Conservation (phyloP, 257 asterid species). For the Rubia yunnanensis region DNA sequence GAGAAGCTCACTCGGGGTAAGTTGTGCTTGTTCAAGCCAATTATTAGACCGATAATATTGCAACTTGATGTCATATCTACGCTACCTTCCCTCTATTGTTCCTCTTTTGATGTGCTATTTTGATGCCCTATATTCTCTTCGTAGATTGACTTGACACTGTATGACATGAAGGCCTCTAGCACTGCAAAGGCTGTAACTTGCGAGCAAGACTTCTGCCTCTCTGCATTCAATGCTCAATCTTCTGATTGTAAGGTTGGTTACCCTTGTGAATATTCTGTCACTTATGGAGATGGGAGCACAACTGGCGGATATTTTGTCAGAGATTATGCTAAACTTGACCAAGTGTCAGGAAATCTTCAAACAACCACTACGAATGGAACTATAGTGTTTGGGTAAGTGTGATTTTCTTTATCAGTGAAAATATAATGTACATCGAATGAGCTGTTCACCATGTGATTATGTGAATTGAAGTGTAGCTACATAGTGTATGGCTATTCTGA, state of each 20-base stretch:
- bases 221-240: conserved; percentile 37
- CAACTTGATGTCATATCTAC: neutral
- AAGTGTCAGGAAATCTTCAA: conserved; percentile 72
- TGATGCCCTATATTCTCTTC: conserved; percentile 3
- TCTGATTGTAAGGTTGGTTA: conserved; percentile 61
- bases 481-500: neutral
- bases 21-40: conserved; percentile 10
- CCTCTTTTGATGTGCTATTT: conserved; percentile 1
- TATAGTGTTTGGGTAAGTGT: conserved; percentile 89
- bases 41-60: neutral
- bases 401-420: conserved; percentile 18
- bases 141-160: conserved; percentile 69
- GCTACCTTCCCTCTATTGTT: neutral
- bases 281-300: conserved; percentile 90
- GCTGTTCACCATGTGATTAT: neutral
- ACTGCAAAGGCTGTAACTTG: conserved; percentile 61
- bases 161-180: conserved; percentile 64
- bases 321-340: conserved; percentile 58
- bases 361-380: conserved; percentile 64
- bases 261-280: conserved; percentile 67
- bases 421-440: conserved; percentile 1
- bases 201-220: conserved; percentile 67
- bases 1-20: conserved; percentile 73
- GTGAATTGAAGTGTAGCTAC: neutral
- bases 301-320: conserved; percentile 81